Conservation (phyloP, 2,329 filamentous ascomycete species). For the Fusarium sp. region DNA sequence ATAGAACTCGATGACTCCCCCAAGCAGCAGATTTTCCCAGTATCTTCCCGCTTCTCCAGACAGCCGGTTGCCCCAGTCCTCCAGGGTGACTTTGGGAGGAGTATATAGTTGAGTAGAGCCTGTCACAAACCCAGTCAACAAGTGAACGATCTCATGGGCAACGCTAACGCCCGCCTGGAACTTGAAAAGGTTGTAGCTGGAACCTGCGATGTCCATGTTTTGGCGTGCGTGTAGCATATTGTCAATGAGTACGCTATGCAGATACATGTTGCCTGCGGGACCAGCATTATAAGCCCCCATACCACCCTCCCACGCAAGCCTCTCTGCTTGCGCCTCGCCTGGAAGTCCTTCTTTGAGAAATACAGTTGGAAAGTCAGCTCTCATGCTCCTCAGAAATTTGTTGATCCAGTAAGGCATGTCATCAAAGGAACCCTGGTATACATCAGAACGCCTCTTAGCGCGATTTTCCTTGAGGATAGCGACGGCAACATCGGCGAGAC, state of each 20-base stretch:
- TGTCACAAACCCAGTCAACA: conserved; percentile 10
- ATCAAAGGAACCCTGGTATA: background rate
- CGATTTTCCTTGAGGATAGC: background rate
- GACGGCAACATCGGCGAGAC: background rate
- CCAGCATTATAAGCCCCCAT: background rate
- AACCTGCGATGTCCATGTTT: background rate
- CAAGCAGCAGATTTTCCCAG: conserved; percentile 7
- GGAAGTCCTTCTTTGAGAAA: background rate
- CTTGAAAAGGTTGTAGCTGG: background rate
- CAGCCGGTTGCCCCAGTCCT: background rate
- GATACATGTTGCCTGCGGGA: background rate
- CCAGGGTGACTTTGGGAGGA: background rate
- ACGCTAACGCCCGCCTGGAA: conserved; percentile 9
- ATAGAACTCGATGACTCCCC: conserved; percentile 10
- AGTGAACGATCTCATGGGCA: conserved; percentile 5
- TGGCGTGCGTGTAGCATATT: background rate
- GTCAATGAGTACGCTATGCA: background rate
- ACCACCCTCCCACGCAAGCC: background rate
- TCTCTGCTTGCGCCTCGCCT: background rate
- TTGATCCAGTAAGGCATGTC: conserved; percentile 4
- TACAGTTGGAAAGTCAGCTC: background rate
- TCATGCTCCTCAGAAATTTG: background rate
- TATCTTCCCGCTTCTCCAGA: conserved; percentile 8
- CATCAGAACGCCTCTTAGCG: background rate
- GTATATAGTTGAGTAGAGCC: background rate